Percentiles rank a stretch among this genome's conserved stretches.
These are phyloP conservation scores for Lactarius hatsudake DNA, from an alignment of 768 basidiomycete genomes.

Conservation along the genomic window DNA sequence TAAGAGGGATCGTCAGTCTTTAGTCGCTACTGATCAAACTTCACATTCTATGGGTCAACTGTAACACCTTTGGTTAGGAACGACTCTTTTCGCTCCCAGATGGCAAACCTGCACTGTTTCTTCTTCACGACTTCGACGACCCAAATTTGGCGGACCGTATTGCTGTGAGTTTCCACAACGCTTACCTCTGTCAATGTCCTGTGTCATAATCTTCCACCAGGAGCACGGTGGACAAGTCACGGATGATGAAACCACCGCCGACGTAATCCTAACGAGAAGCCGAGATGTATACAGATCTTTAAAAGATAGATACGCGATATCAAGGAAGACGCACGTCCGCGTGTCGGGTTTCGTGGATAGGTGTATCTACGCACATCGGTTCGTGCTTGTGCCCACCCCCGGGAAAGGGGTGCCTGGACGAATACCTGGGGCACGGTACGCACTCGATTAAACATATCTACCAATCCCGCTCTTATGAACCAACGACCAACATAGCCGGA, in stretches of 20 bases:
- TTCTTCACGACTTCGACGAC: constrained; percentile 14
- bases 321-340: constrained; percentile 21
- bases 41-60: not conserved
- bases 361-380: constrained; percentile 15
- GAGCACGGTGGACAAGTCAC: constrained; percentile 22
- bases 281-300: constrained; percentile 9
- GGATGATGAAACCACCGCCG: constrained; percentile 3
- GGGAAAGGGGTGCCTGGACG: constrained; percentile 12
- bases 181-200: not conserved
- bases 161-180: constrained; percentile 24
- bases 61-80: not conserved
- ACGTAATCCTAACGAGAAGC: constrained; percentile 18
- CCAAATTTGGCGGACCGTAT: not conserved
- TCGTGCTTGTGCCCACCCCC: constrained; percentile 5
- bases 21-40: not conserved
- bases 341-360: constrained; percentile 25
- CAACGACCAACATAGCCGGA: not conserved
- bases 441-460: not conserved
- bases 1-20: not conserved
- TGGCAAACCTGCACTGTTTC: constrained; percentile 1
- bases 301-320: constrained; percentile 22
- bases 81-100: constrained; percentile 15
- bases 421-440: constrained; percentile 12
- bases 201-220: not conserved
- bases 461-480: not conserved